Evolutionary conservation across 352 stramenopile genomes (phyloP).

Genomic region (Sclerospora graminicola): DNA sequence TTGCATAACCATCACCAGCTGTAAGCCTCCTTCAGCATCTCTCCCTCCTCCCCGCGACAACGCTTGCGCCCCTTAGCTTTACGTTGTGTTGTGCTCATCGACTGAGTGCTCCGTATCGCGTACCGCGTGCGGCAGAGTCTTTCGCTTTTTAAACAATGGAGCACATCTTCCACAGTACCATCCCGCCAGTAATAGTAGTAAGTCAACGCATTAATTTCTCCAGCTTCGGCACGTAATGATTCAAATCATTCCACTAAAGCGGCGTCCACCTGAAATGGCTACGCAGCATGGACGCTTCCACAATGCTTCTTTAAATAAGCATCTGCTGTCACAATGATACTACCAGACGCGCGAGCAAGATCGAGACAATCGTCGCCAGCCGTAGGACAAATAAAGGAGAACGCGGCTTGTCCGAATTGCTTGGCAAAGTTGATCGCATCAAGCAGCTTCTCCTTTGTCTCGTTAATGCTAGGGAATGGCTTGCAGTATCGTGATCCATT

Average conservation of each 20-base stretch:
- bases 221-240: slow-evolving; percentile 63
- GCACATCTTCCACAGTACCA: slow-evolving; percentile 46
- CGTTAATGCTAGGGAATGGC: too few relatives aligned
- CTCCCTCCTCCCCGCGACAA: slow-evolving; percentile 26
- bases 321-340: slow-evolving; percentile 53
- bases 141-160: slow-evolving; percentile 38
- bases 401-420: too few relatives aligned
- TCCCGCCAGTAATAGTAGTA: slow-evolving; percentile 21
- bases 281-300: slow-evolving; percentile 60
- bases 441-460: too few relatives aligned
- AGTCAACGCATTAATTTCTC: slow-evolving; percentile 66
- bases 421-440: too few relatives aligned
- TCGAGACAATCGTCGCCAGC: too few relatives aligned
- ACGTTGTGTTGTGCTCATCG: slow-evolving; percentile 65
- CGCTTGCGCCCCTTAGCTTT: slow-evolving; percentile 69
- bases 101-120: slow-evolving; percentile 72
- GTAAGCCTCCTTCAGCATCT: too few relatives aligned
- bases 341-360: too few relatives aligned
- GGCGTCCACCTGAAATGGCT: slow-evolving; percentile 49
- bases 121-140: slow-evolving; percentile 51
- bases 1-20: too few relatives aligned
- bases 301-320: slow-evolving; percentile 35
- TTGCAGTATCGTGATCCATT: too few relatives aligned
- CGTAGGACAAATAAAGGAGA: too few relatives aligned
- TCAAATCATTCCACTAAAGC: slow-evolving; percentile 40